Conservation (phyloP, 192 early-diverging fungal genomes). For the Coemansia sp. region DNA sequence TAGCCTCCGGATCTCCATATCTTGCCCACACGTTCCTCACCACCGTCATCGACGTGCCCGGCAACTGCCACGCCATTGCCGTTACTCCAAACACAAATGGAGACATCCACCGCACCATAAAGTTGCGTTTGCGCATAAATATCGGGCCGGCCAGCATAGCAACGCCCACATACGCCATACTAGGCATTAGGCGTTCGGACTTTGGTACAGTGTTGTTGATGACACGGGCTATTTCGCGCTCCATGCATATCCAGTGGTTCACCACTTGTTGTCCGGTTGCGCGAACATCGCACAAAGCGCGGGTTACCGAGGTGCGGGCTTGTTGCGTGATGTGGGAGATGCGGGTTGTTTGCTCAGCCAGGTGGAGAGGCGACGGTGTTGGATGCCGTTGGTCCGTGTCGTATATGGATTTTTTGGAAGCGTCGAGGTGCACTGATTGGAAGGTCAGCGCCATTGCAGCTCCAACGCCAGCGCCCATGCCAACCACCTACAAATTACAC, state of each 20-base stretch:
- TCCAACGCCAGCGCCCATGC: not conserved
- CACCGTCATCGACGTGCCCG: constrained; percentile 44
- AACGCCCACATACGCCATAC: constrained; percentile 48
- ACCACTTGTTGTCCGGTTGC: constrained; percentile 23
- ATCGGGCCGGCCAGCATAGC: constrained; percentile 50
- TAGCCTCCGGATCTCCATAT: constrained; percentile 39
- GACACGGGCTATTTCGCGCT: constrained; percentile 10
- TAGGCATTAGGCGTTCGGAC: constrained; percentile 40
- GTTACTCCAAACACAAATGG: constrained; percentile 41
- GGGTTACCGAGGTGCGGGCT: constrained; percentile 4
- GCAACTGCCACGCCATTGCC: constrained; percentile 37
- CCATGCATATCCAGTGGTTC: constrained; percentile 22
- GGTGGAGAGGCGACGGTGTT: not conserved
- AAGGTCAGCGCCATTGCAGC: not conserved
- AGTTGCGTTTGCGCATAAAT: constrained; percentile 40
- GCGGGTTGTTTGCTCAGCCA: constrained; percentile 11
- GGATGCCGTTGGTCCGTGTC: constrained; percentile 8
- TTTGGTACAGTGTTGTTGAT: constrained; percentile 36
- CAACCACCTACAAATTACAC: not conserved
- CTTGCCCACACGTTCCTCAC: constrained; percentile 48
- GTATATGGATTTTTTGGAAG: constrained; percentile 47
- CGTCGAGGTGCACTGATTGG: not conserved
- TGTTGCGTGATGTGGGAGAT: constrained; percentile 6
- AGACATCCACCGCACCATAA: constrained; percentile 39
- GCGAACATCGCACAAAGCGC: not conserved